Evolutionary conservation across 2,329 filamentous ascomycete genomes (phyloP).

Genomic region (Colletotrichum sp.): DNA sequence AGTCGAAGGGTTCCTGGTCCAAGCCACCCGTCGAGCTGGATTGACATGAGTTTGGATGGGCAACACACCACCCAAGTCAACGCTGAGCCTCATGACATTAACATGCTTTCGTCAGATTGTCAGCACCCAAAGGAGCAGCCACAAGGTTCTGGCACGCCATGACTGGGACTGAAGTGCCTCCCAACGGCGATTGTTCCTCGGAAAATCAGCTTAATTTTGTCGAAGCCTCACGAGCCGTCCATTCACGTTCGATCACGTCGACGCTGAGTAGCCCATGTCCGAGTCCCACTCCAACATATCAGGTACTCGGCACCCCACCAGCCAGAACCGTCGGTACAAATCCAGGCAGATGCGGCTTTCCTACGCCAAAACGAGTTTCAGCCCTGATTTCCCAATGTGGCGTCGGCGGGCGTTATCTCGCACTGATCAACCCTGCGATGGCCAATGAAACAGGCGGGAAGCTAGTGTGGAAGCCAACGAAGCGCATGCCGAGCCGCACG

Average conservation of each 20-base stretch:
- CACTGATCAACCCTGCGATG: not conserved
- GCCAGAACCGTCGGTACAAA: not conserved
- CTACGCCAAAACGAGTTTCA: not conserved
- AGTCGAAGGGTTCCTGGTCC: not conserved
- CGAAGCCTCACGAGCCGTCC: not conserved
- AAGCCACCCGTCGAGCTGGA: not conserved
- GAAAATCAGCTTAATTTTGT: not conserved
- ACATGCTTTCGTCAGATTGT: not conserved
- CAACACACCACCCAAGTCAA: not conserved
- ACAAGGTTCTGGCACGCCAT: not conserved
- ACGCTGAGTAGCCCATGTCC: not conserved
- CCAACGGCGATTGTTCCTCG: not conserved
- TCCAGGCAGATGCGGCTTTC: not conserved
- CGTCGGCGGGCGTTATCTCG: not conserved
- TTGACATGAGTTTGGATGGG: not conserved
- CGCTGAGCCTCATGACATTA: not conserved
- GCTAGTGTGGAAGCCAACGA: not conserved
- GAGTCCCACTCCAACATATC: not conserved
- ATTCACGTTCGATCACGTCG: not conserved
- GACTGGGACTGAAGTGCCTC: not conserved
- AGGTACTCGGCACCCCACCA: not conserved
- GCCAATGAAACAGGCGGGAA: constrained; percentile 10
- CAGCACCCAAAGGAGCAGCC: not conserved
- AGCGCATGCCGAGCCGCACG: not conserved
- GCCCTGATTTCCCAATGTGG: not conserved